Percentiles rank a stretch among this genome's conserved stretches.
Conservation (phyloP, 257 asterid genomes). For the Salvia rosmarinus region DNA sequence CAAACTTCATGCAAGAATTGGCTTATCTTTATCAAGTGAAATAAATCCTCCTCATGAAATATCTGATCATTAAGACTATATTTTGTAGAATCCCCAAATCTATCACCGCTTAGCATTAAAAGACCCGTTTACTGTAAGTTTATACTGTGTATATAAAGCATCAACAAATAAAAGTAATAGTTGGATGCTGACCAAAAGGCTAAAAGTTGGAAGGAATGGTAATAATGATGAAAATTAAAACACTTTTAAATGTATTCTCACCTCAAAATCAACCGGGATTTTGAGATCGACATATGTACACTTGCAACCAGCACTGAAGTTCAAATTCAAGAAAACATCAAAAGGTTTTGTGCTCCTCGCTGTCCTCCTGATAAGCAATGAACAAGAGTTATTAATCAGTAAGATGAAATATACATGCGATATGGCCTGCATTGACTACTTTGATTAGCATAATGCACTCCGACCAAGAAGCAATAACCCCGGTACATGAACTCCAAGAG, state of each 20-base stretch:
- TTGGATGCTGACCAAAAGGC: slow-evolving; percentile 1
- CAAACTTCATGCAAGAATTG: slow-evolving; percentile 14
- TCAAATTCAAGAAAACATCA: slow-evolving; percentile 58
- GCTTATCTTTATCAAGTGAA: slow-evolving; percentile 2
- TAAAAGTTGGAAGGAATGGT: background rate
- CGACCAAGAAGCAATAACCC: background rate
- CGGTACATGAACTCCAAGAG: background rate
- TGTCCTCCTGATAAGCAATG: slow-evolving; percentile 67
- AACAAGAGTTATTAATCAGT: slow-evolving; percentile 23
- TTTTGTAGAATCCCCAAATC: slow-evolving; percentile 3
- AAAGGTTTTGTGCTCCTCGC: slow-evolving; percentile 59
- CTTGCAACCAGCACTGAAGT: slow-evolving; percentile 83
- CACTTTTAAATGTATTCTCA: slow-evolving; percentile 36
- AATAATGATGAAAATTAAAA: slow-evolving; percentile 2
- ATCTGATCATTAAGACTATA: background rate
- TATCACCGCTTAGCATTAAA: background rate
- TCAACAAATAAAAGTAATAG: background rate
- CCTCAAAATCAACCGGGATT: slow-evolving; percentile 84
- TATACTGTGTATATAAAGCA: background rate
- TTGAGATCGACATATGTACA: slow-evolving; percentile 57
- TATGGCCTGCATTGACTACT: background rate
- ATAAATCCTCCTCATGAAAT: background rate
- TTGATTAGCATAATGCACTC: background rate
- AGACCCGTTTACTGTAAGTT: background rate
- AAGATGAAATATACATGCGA: background rate